phyloP scores from a whole-genome alignment of 2,329 filamentous ascomycete genomes.

The Chaetomiaceae sp. region DNA sequence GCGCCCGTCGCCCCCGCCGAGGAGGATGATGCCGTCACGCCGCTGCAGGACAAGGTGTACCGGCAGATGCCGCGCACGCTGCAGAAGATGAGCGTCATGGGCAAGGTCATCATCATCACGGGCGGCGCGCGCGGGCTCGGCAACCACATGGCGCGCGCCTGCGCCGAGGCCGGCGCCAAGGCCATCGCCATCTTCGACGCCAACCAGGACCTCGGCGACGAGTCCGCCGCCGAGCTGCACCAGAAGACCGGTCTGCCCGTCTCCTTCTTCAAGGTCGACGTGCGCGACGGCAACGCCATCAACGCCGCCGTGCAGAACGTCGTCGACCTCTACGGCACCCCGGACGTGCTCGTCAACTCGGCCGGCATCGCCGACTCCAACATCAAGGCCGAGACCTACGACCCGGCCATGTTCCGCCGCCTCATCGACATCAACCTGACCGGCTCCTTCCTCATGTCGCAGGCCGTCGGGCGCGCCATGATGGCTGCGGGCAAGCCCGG shows the following conservation, averaged over 20 bases:
- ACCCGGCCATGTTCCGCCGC: slow-evolving; percentile 68
- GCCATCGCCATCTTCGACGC: slow-evolving; percentile 70
- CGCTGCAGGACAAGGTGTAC: slow-evolving; percentile 49
- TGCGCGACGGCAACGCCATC: slow-evolving; percentile 65
- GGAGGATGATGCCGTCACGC: slow-evolving; percentile 44
- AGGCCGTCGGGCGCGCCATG: slow-evolving; percentile 66
- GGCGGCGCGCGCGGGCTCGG: slow-evolving; percentile 72
- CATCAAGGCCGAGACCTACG: slow-evolving; percentile 74
- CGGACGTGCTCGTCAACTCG: slow-evolving; percentile 73
- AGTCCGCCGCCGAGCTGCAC: slow-evolving; percentile 62
- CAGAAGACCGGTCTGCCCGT: slow-evolving; percentile 66
- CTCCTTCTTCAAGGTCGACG: slow-evolving; percentile 72
- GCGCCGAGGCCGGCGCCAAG: slow-evolving; percentile 68
- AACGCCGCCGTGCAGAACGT: slow-evolving; percentile 62
- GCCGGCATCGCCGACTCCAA: slow-evolving; percentile 79
- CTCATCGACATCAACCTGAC: slow-evolving; percentile 79
- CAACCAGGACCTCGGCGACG: slow-evolving; percentile 67
- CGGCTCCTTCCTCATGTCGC: slow-evolving; percentile 70
- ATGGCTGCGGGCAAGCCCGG: slow-evolving; percentile 65
- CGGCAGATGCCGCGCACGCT: slow-evolving; percentile 56
- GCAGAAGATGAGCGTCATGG: slow-evolving; percentile 62
- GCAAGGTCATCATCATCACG: slow-evolving; percentile 66
- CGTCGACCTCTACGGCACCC: slow-evolving; percentile 58
- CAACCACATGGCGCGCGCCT: slow-evolving; percentile 72
- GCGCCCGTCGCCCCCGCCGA: slow-evolving; percentile 36